These are phyloP conservation scores for Polyporus tsugae DNA, from an alignment of 1,284 basidiomycete genomes.

Conservation along the genomic window DNA sequence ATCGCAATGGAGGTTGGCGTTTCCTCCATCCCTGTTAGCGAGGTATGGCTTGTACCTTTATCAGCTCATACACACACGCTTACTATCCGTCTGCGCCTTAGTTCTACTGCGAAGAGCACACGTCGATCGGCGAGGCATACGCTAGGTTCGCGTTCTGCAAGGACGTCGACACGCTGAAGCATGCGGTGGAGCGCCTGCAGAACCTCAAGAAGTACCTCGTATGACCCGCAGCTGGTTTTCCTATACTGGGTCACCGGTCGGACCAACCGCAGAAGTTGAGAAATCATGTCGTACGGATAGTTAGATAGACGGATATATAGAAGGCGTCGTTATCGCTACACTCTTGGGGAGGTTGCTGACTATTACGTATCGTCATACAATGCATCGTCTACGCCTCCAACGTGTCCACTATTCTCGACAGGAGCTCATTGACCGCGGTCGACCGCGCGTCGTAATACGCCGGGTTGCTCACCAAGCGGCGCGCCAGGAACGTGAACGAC, in stretches of 20 bases:
- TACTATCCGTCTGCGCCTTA: conserved; percentile 42
- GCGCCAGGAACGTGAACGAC: conserved; percentile 84
- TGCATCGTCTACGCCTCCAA: conserved; percentile 44
- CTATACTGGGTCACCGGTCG: background rate
- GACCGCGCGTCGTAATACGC: conserved; percentile 79
- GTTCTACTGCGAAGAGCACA: conserved; percentile 92
- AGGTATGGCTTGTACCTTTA: conserved; percentile 58
- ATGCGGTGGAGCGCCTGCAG: conserved; percentile 82
- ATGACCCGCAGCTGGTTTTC: conserved; percentile 12
- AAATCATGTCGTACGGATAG: background rate
- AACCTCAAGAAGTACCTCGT: conserved; percentile 74
- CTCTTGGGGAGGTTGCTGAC: background rate
- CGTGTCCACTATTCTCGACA: conserved; percentile 79
- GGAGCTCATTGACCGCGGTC: conserved; percentile 54
- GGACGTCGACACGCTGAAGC: conserved; percentile 82
- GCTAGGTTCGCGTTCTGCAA: conserved; percentile 95
- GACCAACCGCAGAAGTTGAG: conserved; percentile 1
- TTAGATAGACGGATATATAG: background rate
- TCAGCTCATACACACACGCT: conserved; percentile 4
- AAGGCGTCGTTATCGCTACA: conserved; percentile 17
- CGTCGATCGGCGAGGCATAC: conserved; percentile 85
- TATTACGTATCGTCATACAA: background rate
- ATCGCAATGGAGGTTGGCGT: conserved; percentile 89
- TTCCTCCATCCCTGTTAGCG: conserved; percentile 93
- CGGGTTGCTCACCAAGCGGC: conserved; percentile 83